Evolutionary conservation across 1,139 yeast species (phyloP), one percentile per base, ranked within the genome.

Genomic region (Suhomyces panamericanus): DNA sequence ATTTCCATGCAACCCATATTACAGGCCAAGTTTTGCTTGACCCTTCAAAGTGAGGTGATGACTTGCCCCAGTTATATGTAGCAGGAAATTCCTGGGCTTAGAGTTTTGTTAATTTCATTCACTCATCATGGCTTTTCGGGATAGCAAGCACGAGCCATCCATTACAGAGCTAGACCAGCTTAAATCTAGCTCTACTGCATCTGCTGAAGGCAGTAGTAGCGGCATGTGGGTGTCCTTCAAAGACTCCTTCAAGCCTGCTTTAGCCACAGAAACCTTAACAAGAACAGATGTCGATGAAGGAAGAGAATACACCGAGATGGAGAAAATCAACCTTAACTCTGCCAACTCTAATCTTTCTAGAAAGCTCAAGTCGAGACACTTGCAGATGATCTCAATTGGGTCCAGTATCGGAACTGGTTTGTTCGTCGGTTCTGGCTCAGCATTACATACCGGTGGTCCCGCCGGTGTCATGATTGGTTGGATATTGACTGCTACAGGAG

Each of bases 361-460:
- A 51, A 60, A 59, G 29, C 61, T 70, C 46, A 67, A 66, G 46
- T 52, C 68, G 58, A 69, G 85, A 44, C 87, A 81, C 53, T 64
- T 82, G 40, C 85, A 80, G 58, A 73, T 82, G 77, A 80, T 83
- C 49, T 82, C 86, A 33, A 73, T 83, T 42, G 87, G 87, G 40
- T 85, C 86, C 35, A 73, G 83, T 46, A 77, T 83, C 31, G 88
- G 88, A 52, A 71, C 88, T 1, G 89, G 89, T 35, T 66, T 83
- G 41, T 61, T 61, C 41, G 57, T 61, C 13, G 65, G 65, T 35
- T 55, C 63, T 13, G 65, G 64, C 11, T 49, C 58, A 17, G 75
- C 75, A 16, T 62, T 73, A 50, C 50, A 57, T 35, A 64, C 69
- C 40, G 95, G 91, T 46, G 96, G 96, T 2, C 90, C 96, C 1